phyloP scores from a whole-genome alignment of 306 rosid species.

The Mucuna pruriens region DNA sequence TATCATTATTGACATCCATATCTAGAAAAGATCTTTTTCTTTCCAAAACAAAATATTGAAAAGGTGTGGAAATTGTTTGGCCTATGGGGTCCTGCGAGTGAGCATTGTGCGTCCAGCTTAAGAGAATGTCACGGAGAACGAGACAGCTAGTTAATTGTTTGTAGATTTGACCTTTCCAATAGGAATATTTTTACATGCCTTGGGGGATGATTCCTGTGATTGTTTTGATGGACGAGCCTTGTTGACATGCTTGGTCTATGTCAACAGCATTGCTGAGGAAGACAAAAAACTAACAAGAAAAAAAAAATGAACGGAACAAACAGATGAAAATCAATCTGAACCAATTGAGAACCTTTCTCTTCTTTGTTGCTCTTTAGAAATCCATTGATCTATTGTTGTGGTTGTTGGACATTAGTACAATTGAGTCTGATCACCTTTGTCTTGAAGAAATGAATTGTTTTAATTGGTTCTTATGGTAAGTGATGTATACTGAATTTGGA shows the following conservation, averaged over 20 bases:
- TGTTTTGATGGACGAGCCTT: no score
- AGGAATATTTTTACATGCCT: not conserved
- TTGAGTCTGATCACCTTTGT: constrained; percentile 16
- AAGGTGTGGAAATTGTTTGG: constrained; percentile 1
- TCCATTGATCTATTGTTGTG: not conserved
- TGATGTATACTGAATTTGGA: constrained; percentile 12
- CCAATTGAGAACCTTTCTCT: constrained; percentile 2
- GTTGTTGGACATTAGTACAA: not conserved
- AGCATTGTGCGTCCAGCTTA: constrained; percentile 25
- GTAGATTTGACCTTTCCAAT: constrained; percentile 10
- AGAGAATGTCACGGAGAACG: not conserved
- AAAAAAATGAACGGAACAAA: not conserved
- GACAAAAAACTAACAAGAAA: not conserved
- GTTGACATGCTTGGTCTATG: not conserved
- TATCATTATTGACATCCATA: constrained; percentile 1
- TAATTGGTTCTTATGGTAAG: not conserved
- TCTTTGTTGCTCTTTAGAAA: not conserved
- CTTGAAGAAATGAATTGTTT: constrained; percentile 17
- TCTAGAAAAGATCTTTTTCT: not conserved
- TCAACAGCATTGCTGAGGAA: not conserved
- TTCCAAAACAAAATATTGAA: not conserved
- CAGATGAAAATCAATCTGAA: constrained; percentile 14
- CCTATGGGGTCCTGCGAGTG: not conserved
- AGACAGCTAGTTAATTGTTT: not conserved
- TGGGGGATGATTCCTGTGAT: constrained; percentile 7